phyloP scores from a whole-genome alignment of 108 stramenopile genomes.

The Discostella stelligeroides region DNA sequence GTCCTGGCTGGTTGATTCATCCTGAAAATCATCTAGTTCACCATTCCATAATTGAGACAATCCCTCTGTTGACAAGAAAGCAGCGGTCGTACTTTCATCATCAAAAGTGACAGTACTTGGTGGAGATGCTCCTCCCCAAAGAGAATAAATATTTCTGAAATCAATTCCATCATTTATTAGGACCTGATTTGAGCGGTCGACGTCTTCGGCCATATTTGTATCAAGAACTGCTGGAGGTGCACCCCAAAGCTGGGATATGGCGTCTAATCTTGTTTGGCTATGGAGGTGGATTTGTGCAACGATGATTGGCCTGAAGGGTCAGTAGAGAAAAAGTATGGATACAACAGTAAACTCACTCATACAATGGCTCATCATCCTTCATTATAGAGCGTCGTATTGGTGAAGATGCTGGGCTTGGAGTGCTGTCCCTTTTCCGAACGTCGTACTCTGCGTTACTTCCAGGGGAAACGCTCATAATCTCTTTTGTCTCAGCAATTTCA shows the following conservation, averaged over 20 bases:
- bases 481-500: conserved; percentile 55
- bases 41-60: conserved; percentile 50
- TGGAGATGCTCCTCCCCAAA: conserved; percentile 51
- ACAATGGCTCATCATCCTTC: conserved; percentile 30
- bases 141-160: conserved; percentile 45
- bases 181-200: conserved; percentile 18
- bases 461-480: conserved; percentile 54
- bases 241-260: conserved; percentile 66
- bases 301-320: background rate
- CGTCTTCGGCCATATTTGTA: conserved; percentile 13
- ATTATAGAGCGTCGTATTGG: background rate
- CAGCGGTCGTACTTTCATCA: conserved; percentile 18
- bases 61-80: conserved; percentile 29
- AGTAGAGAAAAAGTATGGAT: background rate
- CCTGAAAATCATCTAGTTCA: background rate
- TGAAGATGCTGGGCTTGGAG: background rate
- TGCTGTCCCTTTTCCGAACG: conserved; percentile 10
- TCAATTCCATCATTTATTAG: conserved; percentile 49
- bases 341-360: conserved; percentile 28
- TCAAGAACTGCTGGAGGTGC: conserved; percentile 49
- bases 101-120: conserved; percentile 13
- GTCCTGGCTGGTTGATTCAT: background rate
- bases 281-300: background rate
- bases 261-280: conserved; percentile 55
- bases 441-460: conserved; percentile 50